These are phyloP conservation scores for Candida verbasci DNA, from an alignment of 805 yeast genomes.

Conservation along the genomic window DNA sequence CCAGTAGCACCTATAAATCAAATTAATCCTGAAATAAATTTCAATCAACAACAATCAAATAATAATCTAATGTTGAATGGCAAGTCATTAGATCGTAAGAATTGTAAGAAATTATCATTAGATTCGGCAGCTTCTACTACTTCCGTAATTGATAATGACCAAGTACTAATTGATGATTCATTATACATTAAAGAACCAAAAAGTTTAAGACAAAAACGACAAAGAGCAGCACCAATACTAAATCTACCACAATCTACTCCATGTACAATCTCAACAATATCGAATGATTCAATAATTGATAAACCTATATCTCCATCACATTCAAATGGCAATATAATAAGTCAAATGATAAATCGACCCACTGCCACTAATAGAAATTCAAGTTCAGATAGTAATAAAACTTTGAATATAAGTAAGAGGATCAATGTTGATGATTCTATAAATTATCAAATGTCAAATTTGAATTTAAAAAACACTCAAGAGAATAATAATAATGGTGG, in stretches of 20 bases:
- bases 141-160: neutral
- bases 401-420: no score
- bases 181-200: constrained; percentile 7
- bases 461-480: constrained; percentile 22
- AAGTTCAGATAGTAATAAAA: constrained; percentile 19
- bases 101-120: constrained; percentile 33
- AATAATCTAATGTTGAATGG: constrained; percentile 23
- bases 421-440: constrained; percentile 18
- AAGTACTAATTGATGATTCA: constrained; percentile 6
- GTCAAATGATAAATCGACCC: constrained; percentile 5
- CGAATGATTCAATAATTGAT: constrained; percentile 1
- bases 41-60: neutral
- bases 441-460: constrained; percentile 22
- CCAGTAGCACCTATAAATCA: constrained; percentile 24
- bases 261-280: neutral
- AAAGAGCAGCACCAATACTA: constrained; percentile 29
- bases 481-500: no score
- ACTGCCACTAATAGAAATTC: constrained; percentile 16
- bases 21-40: neutral
- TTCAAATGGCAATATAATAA: constrained; percentile 2
- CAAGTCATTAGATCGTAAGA: constrained; percentile 36
- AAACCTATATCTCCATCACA: constrained; percentile 2
- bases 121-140: constrained; percentile 1
- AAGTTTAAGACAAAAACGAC: constrained; percentile 17
- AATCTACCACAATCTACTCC: constrained; percentile 11